phyloP scores from a whole-genome alignment of 2,329 filamentous ascomycete genomes.

The Phaeosphaeria sp. region DNA sequence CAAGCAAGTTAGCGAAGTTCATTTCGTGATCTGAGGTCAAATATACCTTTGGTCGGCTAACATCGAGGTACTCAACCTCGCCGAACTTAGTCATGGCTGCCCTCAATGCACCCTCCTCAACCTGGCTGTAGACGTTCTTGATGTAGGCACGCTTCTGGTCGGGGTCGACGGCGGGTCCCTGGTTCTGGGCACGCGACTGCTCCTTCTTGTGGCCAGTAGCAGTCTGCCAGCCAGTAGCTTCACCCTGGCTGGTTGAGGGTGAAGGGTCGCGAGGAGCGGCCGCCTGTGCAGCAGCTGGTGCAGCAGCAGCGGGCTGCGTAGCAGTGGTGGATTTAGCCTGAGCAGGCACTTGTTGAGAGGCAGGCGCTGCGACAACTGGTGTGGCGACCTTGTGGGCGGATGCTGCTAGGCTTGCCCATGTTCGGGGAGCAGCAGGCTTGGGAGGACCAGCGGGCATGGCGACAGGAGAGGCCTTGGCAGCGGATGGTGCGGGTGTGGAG shows the following conservation, averaged over 20 bases:
- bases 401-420: constrained; percentile 76
- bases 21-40: constrained; percentile 1
- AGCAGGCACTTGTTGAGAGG: constrained; percentile 39
- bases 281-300: constrained; percentile 36
- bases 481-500: constrained; percentile 59
- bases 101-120: constrained; percentile 76
- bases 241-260: constrained; percentile 56
- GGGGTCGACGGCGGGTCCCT: constrained; percentile 69
- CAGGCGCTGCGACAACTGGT: constrained; percentile 48
- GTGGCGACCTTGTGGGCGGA: constrained; percentile 55
- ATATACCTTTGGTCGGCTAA: constrained; percentile 76
- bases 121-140: constrained; percentile 92
- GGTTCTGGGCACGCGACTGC: constrained; percentile 75
- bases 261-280: constrained; percentile 48
- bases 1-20: constrained; percentile 19
- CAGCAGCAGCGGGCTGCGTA: constrained; percentile 32
- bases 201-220: constrained; percentile 81
- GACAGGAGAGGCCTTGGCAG: constrained; percentile 64
- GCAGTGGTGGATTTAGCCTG: constrained; percentile 47
- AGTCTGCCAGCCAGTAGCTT: constrained; percentile 83
- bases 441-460: constrained; percentile 65
- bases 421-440: constrained; percentile 64
- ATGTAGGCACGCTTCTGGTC: constrained; percentile 86
- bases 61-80: constrained; percentile 69
- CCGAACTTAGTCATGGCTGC: constrained; percentile 73